phyloP scores from a whole-genome alignment of 1,139 yeast genomes.

The Debaryomycetaceae sp. region DNA sequence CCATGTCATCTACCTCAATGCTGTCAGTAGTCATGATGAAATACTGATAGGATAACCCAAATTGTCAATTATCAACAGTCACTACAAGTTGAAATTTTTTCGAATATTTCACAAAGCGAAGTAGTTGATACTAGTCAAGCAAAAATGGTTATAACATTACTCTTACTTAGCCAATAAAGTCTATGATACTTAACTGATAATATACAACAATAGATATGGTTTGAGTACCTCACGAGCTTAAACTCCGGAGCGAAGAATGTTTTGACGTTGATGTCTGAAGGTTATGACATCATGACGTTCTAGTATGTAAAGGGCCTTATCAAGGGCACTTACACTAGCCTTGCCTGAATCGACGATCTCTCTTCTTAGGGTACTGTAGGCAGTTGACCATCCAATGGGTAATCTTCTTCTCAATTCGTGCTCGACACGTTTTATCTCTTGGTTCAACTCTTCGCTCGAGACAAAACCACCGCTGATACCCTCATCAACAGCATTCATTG shows the following conservation, averaged over 20 bases:
- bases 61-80: neutral
- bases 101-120: neutral
- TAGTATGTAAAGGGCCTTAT: slow-evolving; percentile 74
- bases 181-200: neutral
- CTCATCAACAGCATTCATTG: slow-evolving; percentile 95
- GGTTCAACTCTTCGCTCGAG: slow-evolving; percentile 52
- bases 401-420: slow-evolving; percentile 82
- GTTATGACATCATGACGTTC: slow-evolving; percentile 86
- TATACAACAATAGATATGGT: neutral
- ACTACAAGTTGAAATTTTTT: neutral
- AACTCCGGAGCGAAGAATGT: slow-evolving; percentile 77
- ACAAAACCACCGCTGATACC: slow-evolving; percentile 51
- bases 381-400: slow-evolving; percentile 96
- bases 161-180: neutral
- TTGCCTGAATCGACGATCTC: slow-evolving; percentile 78
- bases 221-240: slow-evolving; percentile 16
- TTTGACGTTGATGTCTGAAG: slow-evolving; percentile 85
- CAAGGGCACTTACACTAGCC: slow-evolving; percentile 70
- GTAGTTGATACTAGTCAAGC: too few relatives aligned
- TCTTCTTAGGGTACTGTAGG: slow-evolving; percentile 75
- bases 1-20: slow-evolving; percentile 14
- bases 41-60: too few relatives aligned
- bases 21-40: slow-evolving; percentile 7
- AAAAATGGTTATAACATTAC: too few relatives aligned
- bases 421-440: slow-evolving; percentile 77